Evolutionary conservation across 23 red algal genomes (phyloP), one percentile per base, ranked within the genome.

Genomic region (Agarophyton chilense): DNA sequence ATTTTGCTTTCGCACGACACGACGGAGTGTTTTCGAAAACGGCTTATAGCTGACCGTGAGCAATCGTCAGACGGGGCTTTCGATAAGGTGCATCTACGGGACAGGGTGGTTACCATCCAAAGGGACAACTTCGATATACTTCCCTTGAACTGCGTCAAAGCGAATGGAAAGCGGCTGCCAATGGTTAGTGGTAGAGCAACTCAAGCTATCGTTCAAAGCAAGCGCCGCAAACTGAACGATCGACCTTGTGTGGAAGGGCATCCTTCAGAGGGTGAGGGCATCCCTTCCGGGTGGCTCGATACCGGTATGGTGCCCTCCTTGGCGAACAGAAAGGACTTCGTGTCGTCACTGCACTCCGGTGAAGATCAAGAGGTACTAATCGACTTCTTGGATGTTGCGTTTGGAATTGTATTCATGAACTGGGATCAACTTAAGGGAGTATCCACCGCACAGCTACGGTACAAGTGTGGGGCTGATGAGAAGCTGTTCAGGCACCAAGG

Each of bases 51-150:
- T 2, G 41, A 78, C 6, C 6, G 72, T 4, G 72, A 78, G 21
- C 72, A 78, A 51, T 78, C 72, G 11, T 8, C 4, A 12, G 1
- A 51, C 2, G 44, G 72, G 39, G 72, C 72, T 6, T 78, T 78
- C n/a, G 72, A 78, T 21, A 52, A 52, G 10, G 4, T 78, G 2
- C 6, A 78, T 41, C 6, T 51, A 11, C 13, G 5, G 6, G 13
- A 78, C 11, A 78, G 33, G 6, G 21, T 51, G 13, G 72, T 78
- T 49, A 78, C 9, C 2, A 25, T 78, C 50, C 39, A 78, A 25
- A 78, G 46, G 19, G 72, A 78, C 40, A 78, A 52, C 46, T 78
- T 78, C 28, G 38, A 78, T 35, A 51, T 78, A 34, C 6, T 49
- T 10, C 39, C 46, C 2, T 78, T 78, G 21, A 7, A 78, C 26